A percentile compares a stretch with the other conserved stretches of the same genome.
Evolutionary conservation across 2,329 filamentous ascomycete species (phyloP).

Genomic region (Monosporascus sp.): DNA sequence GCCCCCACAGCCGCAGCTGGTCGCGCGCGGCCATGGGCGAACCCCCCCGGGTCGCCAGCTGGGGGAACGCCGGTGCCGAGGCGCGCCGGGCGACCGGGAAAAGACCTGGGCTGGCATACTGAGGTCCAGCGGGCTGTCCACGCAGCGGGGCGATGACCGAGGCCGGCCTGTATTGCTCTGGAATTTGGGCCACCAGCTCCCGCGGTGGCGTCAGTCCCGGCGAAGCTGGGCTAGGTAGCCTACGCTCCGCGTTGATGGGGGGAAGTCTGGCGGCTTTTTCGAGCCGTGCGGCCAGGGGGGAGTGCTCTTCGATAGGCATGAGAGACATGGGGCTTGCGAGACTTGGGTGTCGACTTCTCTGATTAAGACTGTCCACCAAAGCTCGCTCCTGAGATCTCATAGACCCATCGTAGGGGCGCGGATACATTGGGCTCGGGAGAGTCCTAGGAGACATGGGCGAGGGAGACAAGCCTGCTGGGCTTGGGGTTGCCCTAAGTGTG

Average conservation of each 20-base stretch:
- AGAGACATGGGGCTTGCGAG: slow-evolving; percentile 14
- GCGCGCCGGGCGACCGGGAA: neutral
- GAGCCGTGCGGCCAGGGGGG: slow-evolving; percentile 17
- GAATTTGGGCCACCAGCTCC: neutral
- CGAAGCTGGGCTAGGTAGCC: slow-evolving; percentile 5
- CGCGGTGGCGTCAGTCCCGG: slow-evolving; percentile 1
- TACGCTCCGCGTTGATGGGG: slow-evolving; percentile 7
- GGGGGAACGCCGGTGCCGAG: neutral
- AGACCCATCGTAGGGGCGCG: slow-evolving; percentile 25
- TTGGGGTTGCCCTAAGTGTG: slow-evolving; percentile 17
- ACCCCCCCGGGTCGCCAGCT: slow-evolving; percentile 11
- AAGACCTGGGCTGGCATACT: neutral
- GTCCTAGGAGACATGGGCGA: slow-evolving; percentile 25
- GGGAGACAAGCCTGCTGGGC: slow-evolving; percentile 19
- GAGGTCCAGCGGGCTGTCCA: too few species aligned
- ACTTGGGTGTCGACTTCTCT: slow-evolving; percentile 15
- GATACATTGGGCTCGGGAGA: slow-evolving; percentile 30
- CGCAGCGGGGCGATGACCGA: too few species aligned
- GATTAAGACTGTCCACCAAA: slow-evolving; percentile 29
- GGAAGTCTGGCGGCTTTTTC: slow-evolving; percentile 21
- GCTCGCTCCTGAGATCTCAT: slow-evolving; percentile 32
- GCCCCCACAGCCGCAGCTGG: slow-evolving; percentile 35
- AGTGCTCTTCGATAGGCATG: slow-evolving; percentile 26
- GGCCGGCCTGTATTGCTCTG: too few species aligned
- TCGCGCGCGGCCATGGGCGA: slow-evolving; percentile 19